Evolutionary conservation across 2,329 filamentous ascomycete species (phyloP).

Genomic region (Verticillium klebahnii): DNA sequence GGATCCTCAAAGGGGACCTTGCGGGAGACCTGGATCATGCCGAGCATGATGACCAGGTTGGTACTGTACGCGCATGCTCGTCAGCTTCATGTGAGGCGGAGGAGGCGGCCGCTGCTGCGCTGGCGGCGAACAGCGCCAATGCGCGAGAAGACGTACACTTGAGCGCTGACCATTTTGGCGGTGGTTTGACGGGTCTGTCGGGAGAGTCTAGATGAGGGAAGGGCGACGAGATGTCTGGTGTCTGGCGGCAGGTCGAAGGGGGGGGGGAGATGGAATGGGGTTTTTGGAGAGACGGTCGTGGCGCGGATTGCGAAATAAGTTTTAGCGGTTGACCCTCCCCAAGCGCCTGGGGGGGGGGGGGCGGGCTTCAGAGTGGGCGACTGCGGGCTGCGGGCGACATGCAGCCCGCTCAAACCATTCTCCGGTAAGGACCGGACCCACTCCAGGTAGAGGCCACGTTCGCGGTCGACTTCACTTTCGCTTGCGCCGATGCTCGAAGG

Average conservation of each 20-base stretch:
- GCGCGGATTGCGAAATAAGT: background rate
- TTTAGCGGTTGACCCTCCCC: background rate
- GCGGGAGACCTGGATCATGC: slow-evolving; percentile 98
- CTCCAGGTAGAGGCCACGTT: background rate
- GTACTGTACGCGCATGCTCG: slow-evolving; percentile 49
- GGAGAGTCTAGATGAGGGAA: background rate
- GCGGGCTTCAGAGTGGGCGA: background rate
- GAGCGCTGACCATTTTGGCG: slow-evolving; percentile 21
- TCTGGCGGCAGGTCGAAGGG: background rate
- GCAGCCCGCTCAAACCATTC: background rate
- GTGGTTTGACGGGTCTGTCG: background rate
- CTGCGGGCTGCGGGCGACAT: background rate
- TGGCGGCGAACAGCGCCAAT: background rate
- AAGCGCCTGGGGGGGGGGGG: background rate
- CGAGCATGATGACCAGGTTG: slow-evolving; percentile 90
- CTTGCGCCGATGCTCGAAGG: background rate
- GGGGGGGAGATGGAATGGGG: background rate
- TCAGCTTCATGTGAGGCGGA: slow-evolving; percentile 16
- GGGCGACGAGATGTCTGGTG: background rate
- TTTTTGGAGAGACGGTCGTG: background rate
- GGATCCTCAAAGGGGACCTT: slow-evolving; percentile 90
- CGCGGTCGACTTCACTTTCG: background rate
- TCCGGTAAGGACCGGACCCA: background rate
- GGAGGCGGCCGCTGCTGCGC: background rate
- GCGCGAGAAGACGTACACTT: slow-evolving; percentile 17